A percentile compares a stretch with the other conserved stretches of the same genome.
Evolutionary conservation across 2,329 filamentous ascomycete genomes (phyloP).

Genomic region (Sarocladiaceae sp.): DNA sequence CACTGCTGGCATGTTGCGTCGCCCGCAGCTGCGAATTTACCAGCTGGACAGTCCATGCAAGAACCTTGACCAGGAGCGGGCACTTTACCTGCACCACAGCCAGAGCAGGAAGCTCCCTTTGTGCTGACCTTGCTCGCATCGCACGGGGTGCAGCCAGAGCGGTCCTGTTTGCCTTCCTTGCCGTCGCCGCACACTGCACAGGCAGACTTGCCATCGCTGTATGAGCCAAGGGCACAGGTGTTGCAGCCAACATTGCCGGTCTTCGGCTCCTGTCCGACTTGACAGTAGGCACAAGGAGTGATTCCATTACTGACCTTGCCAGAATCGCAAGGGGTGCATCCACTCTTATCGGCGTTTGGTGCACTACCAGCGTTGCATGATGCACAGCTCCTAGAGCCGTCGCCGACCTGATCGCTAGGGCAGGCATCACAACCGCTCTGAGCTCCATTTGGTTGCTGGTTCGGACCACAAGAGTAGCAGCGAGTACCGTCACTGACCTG

Average conservation of each 20-base stretch:
- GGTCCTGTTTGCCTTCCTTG: background rate
- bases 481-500: too few species aligned
- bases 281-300: background rate
- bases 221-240: background rate
- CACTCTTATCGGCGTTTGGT: background rate
- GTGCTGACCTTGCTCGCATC: background rate
- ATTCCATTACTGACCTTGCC: constrained; percentile 6
- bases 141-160: background rate
- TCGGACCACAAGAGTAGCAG: background rate
- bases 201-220: constrained; percentile 1
- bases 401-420: background rate
- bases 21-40: background rate
- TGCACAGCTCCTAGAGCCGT: constrained; percentile 1
- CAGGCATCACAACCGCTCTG: background rate
- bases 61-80: background rate
- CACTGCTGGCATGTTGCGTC: background rate
- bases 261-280: background rate
- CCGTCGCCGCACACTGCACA: background rate
- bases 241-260: background rate
- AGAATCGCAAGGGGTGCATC: background rate
- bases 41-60: background rate
- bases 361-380: background rate
- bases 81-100: background rate
- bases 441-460: background rate
- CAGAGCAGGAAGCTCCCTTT: background rate